Base-by-base conservation (phyloP, 2,329 filamentous ascomycete genomes). In the Karstenula rhodostoma region DNA sequence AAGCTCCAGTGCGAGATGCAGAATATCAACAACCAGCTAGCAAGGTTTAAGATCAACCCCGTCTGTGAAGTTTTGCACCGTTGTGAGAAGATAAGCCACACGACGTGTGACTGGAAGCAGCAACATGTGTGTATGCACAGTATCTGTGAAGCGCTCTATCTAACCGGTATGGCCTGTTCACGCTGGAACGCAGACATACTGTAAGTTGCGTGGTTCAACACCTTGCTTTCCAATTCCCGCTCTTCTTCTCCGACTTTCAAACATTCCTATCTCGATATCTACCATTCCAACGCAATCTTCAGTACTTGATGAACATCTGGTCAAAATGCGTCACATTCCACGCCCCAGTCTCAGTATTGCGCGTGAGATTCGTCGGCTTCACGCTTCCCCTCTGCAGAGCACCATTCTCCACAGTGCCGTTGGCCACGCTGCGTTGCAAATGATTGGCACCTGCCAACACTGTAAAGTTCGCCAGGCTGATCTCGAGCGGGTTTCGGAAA, bases 391-490 rank as follows among this genome's bases (percentile, higher is more conserved):
- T 77, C 66, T 82, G 83, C 57, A 89, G 66, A 22, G 80, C 83
- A 0, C 87, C 87, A 54, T 80, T 82, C 75, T 88, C 84, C 0
- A 83, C 83, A 2, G 77, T 65, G 4, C 81, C 82, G 40, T 78
- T 76, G 4, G 78, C 81, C 32, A 83, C 79, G n/a, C 78, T 79
- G 12, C 84, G 71, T 56, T 79, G 68, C 35, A 90, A 70, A 63
- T 80, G 82, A 65, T 90, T 90, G 49, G 82, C 86, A 1, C 87
- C 87, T 19, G 77, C 82, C 60, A 82, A 73, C 29, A 92, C 87
- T 0, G 88, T 90, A 71, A 92, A 92, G 73, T 89, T 90, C 1
- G 88, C 89, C 6, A 92, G 77, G 6, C 84, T 82, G 51, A 91
- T 82, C 69, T 92, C 89, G 67, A 86, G 84, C 0, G 83, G 78